A percentile compares a stretch with the other conserved stretches of the same genome.
Conservation (phyloP, 1,284 basidiomycete species). For the Phlebopus sp. region DNA sequence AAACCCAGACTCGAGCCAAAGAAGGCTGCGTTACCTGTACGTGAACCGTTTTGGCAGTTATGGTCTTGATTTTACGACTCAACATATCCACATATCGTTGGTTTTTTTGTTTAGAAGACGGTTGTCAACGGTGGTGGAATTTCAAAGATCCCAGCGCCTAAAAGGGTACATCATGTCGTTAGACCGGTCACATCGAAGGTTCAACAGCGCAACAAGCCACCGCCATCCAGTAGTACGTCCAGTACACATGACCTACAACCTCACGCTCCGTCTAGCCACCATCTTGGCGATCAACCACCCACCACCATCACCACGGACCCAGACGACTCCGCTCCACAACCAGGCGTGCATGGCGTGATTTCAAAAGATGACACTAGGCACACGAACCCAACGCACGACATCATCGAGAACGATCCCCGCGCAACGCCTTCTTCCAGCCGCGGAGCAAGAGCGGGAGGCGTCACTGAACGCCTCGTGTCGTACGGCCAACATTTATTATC, state of each 20-base stretch:
- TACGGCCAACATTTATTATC: conserved; percentile 33
- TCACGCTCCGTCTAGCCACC: conserved; percentile 5
- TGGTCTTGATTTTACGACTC: conserved; percentile 13
- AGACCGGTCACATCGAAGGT: neutral
- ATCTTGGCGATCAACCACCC: too few species aligned
- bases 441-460: conserved; percentile 4
- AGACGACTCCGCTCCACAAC: conserved; percentile 20
- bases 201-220: conserved; percentile 18
- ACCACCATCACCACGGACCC: conserved; percentile 1
- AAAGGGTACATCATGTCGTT: conserved; percentile 13
- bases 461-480: conserved; percentile 34
- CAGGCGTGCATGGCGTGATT: conserved; percentile 6
- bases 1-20: too few species aligned
- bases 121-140: conserved; percentile 8
- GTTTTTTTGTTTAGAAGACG: conserved; percentile 17
- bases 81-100: too few species aligned
- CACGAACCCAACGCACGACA: conserved; percentile 10
- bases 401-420: too few species aligned
- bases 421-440: conserved; percentile 12
- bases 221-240: too few species aligned
- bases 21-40: too few species aligned
- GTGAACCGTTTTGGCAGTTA: conserved; percentile 6
- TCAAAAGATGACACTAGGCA: conserved; percentile 17
- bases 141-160: conserved; percentile 15
- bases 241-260: conserved; percentile 13